Evolutionary conservation across 2,329 filamentous ascomycete genomes (phyloP).

Genomic region (Colletotrichum sp.): DNA sequence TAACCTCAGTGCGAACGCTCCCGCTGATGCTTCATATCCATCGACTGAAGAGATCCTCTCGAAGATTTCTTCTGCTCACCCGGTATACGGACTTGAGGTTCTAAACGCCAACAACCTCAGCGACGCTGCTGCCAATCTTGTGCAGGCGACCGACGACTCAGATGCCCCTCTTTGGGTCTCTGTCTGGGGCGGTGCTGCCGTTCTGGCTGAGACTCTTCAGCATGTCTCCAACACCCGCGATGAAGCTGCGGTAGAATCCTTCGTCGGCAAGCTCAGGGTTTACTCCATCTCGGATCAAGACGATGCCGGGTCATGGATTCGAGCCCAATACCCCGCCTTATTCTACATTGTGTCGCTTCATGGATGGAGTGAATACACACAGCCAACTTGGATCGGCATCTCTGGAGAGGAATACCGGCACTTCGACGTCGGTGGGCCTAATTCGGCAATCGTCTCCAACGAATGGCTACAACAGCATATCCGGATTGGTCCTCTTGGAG

Average conservation of each 20-base stretch:
- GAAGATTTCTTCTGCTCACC: slow-evolving; percentile 37
- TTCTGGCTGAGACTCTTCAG: slow-evolving; percentile 52
- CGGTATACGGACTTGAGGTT: slow-evolving; percentile 36
- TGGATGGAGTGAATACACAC: slow-evolving; percentile 58
- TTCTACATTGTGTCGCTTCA: slow-evolving; percentile 62
- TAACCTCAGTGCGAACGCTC: slow-evolving; percentile 53
- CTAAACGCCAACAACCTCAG: slow-evolving; percentile 31
- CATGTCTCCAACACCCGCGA: slow-evolving; percentile 38
- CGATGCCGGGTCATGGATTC: slow-evolving; percentile 61
- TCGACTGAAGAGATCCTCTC: slow-evolving; percentile 35
- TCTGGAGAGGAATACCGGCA: slow-evolving; percentile 25
- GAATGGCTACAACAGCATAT: slow-evolving; percentile 59
- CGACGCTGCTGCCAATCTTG: slow-evolving; percentile 47
- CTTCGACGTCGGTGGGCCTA: background rate
- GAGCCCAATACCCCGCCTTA: slow-evolving; percentile 54
- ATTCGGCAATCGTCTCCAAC: slow-evolving; percentile 44
- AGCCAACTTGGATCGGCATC: slow-evolving; percentile 62
- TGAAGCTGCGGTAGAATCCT: slow-evolving; percentile 32
- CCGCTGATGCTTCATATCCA: slow-evolving; percentile 46
- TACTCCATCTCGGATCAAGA: slow-evolving; percentile 66
- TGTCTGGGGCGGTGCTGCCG: slow-evolving; percentile 58
- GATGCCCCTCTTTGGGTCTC: slow-evolving; percentile 54
- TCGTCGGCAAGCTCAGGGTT: slow-evolving; percentile 49
- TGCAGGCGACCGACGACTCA: slow-evolving; percentile 24
- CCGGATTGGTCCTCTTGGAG: slow-evolving; percentile 50